Conservation (phyloP, 768 basidiomycete genomes). For the Mycena vulgaris region DNA sequence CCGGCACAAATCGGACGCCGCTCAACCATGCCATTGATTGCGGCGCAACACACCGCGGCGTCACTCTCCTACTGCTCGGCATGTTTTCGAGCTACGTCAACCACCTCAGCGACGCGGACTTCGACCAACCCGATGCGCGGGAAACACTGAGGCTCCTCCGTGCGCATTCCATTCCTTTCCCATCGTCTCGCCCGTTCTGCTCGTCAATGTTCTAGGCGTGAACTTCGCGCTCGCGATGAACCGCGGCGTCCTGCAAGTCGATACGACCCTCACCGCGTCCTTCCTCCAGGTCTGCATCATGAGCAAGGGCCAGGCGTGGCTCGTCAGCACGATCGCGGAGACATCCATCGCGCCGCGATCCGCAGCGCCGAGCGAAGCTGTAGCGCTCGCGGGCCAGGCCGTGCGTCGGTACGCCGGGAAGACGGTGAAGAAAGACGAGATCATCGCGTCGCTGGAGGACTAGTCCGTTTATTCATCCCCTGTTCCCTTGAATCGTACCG, state of each 20-base stretch:
- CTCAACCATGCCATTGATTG: slow-evolving; percentile 24
- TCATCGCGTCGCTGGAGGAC: slow-evolving; percentile 20
- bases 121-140: slow-evolving; percentile 8
- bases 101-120: slow-evolving; percentile 18
- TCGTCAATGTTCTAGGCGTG: not conserved
- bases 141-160: slow-evolving; percentile 17
- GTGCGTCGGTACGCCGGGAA: slow-evolving; percentile 5
- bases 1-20: slow-evolving; percentile 13
- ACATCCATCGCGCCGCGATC: slow-evolving; percentile 8
- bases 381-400: slow-evolving; percentile 6
- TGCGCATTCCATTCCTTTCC: not conserved
- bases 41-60: not conserved
- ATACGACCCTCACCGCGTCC: slow-evolving; percentile 10
- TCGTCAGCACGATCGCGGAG: not conserved
- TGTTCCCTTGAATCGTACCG: too few species aligned
- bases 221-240: slow-evolving; percentile 21
- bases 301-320: slow-evolving; percentile 24
- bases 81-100: slow-evolving; percentile 29
- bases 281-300: slow-evolving; percentile 26
- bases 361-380: not conserved
- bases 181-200: not conserved
- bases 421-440: slow-evolving; percentile 19
- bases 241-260: slow-evolving; percentile 4
- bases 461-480: not conserved
- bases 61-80: slow-evolving; percentile 18